Base-by-base conservation (phyloP, 2,329 filamentous ascomycete genomes). In the Cladosporium sp. region DNA sequence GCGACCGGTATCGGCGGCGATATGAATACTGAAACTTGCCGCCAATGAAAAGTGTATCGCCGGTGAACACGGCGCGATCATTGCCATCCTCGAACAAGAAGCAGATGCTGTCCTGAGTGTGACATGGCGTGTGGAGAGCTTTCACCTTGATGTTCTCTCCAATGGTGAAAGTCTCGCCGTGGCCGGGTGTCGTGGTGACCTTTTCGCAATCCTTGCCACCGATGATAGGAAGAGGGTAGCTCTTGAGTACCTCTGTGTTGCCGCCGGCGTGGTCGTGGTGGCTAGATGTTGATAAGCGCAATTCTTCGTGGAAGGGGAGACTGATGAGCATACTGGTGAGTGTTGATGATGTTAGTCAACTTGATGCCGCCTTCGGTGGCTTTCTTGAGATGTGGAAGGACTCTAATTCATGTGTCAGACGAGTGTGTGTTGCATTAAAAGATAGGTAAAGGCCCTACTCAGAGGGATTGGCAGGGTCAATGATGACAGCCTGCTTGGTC, bases 31-130 rank as follows among this genome's bases (percentile, higher is more conserved):
- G 3, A 15, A 17, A 67, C 78, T 55, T 73, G 90, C 90, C 92
- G 60, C 89, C 92, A 70, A 96, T 93, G 76, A 99, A 99, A 38
- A 99, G 79, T 0, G 94, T 99, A 72, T 99, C 94, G 9, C 94
- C 94, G 0, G 94, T 97, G 71, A 99, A 99, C 3, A 99, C 91
- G 7, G 83, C 92, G 67, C 84, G 87, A 51, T 89, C 81, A 50
- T 84, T 79, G 19, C 85, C 87, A 69, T 99, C 93, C 75, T 96
- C 85, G 79, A 94, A 86, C 66, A 87, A 90, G 79, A 87, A 99
- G 80, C 94, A 99, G 72, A 99, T 96, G 74, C 92, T 97, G 77
- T 99, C 94, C 77, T 97, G 92, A 1, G 94, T 99, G 73, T 99
- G 94, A 74, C 94, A 99, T 1, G 94, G 94, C 12, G 94, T 99